Percentiles rank a stretch among this genome's conserved stretches.
These are phyloP conservation scores for Zasmidium cellare DNA, from an alignment of 2,329 filamentous ascomycete species.

Conservation along the genomic window DNA sequence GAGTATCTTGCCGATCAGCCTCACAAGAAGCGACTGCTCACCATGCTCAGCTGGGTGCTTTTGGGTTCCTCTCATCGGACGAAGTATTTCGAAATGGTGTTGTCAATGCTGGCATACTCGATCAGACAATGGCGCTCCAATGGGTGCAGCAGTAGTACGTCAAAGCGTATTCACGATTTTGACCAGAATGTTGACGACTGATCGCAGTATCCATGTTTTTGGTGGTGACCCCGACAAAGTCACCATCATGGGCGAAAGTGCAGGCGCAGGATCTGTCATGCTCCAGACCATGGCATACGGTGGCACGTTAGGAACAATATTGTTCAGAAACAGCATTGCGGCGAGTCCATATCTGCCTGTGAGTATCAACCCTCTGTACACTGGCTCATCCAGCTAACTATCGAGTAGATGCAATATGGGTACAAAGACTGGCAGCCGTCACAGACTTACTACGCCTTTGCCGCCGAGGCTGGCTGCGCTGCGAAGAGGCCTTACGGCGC, in stretches of 20 bases:
- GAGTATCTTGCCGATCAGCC: not conserved
- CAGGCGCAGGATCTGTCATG: slow-evolving; percentile 43
- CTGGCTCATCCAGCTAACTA: too few species aligned
- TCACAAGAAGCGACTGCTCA: not conserved
- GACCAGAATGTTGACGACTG: not conserved
- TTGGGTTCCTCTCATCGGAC: slow-evolving; percentile 44
- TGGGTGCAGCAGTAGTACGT: slow-evolving; percentile 50
- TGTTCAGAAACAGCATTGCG: slow-evolving; percentile 37
- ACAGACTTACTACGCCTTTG: slow-evolving; percentile 49
- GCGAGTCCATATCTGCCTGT: slow-evolving; percentile 52
- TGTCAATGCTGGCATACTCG: slow-evolving; percentile 44
- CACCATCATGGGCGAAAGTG: slow-evolving; percentile 43
- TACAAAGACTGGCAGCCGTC: slow-evolving; percentile 50
- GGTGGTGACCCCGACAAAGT: slow-evolving; percentile 50
- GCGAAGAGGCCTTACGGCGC: slow-evolving; percentile 34
- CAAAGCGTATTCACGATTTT: not conserved
- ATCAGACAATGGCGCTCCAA: slow-evolving; percentile 52
- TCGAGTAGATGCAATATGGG: slow-evolving; percentile 47
- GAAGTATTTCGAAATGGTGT: slow-evolving; percentile 40
- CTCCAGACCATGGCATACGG: slow-evolving; percentile 34
- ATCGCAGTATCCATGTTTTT: slow-evolving; percentile 41
- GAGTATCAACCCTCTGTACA: not conserved
- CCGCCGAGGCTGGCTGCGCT: slow-evolving; percentile 41
- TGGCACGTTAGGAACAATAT: slow-evolving; percentile 25
- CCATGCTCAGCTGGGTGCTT: slow-evolving; percentile 41